Base-by-base conservation (phyloP, 306 rosid species). In the Quillaja saponaria region DNA sequence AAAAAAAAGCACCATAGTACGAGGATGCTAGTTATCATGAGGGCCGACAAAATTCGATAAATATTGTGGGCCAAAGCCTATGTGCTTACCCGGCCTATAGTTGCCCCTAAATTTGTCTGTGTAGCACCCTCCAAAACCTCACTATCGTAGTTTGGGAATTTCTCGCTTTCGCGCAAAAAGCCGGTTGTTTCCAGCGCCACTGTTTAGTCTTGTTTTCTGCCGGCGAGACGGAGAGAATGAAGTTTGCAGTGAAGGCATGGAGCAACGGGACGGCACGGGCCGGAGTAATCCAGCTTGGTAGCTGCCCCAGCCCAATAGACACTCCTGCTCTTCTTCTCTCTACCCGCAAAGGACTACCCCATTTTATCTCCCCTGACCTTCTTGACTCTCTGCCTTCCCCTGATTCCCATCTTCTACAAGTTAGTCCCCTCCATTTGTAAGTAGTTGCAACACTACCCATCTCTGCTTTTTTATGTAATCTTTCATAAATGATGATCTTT, bases 361-460 rank as follows among this genome's bases (percentile, higher is more conserved):
- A 66, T 59, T 88, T 88, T 54, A 82, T 75, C 37, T 44, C 96
- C 33, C 98, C 94, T 2, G 98, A 92, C 68, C 90, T 84, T 55
- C 90, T 92, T 67, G 34, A 79, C 51, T 86, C 95, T 67, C 90
- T 92, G n/a, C 98, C 98, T 60, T 92, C 81, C 12, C 98, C 98
- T 15, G 85, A 91, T 67, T 86, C 87, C 62, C 78, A 80, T 64
- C 87, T 88, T 67, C 85, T 92, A 57, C 98, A 92, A 63, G 74
- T 86, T 45, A 82, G 88, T 40, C 90, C 96, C 1, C 79, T 88
- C 42, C 96, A 92, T 73, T 92, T 92, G 97, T 91, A 78, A 75
- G 84, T 54, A 0, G 42, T n/a, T 61, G 8, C 12, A 12, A 13
- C 49, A 38, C 16, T n/a, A 12, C 13, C 39, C 38, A 13, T 33